Conservation (phyloP, 108 stramenopile species). For the Ochromonas danica region DNA sequence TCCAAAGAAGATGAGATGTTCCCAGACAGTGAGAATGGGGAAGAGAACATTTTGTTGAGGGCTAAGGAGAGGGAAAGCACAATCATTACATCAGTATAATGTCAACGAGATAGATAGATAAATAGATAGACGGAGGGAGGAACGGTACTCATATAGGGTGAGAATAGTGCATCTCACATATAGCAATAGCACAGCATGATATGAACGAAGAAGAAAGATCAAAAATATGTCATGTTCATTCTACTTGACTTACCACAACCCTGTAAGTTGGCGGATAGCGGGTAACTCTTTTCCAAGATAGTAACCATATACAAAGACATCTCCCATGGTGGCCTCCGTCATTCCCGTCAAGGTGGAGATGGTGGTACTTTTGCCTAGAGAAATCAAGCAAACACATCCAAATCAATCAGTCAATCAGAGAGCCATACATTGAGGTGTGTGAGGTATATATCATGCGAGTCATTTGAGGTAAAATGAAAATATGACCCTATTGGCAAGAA, state of each 20-base stretch:
- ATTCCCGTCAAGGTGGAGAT: conserved; percentile 70
- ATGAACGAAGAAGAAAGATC: no score
- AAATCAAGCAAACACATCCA: no score
- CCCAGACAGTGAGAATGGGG: conserved; percentile 74
- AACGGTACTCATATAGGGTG: no score
- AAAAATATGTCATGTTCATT: no score
- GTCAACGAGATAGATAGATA: not conserved
- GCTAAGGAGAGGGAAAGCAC: conserved; percentile 35
- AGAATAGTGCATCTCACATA: no score
- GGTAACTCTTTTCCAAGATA: not conserved
- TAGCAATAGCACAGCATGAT: no score
- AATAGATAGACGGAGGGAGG: no score
- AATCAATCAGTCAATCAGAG: no score
- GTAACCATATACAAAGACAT: conserved; percentile 57
- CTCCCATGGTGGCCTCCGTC: conserved; percentile 63
- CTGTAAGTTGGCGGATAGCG: conserved; percentile 40
- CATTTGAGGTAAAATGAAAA: no score
- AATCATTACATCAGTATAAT: not conserved
- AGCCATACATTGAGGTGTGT: no score
- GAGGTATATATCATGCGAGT: no score
- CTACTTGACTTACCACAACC: conserved; percentile 43
- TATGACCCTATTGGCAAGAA: conserved; percentile 55
- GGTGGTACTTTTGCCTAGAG: conserved; percentile 66
- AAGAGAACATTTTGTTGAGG: conserved; percentile 87
- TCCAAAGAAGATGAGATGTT: conserved; percentile 80